Evolutionary conservation across 2,329 filamentous ascomycete species (phyloP).

Genomic region (Salinomyces thailandicus): DNA sequence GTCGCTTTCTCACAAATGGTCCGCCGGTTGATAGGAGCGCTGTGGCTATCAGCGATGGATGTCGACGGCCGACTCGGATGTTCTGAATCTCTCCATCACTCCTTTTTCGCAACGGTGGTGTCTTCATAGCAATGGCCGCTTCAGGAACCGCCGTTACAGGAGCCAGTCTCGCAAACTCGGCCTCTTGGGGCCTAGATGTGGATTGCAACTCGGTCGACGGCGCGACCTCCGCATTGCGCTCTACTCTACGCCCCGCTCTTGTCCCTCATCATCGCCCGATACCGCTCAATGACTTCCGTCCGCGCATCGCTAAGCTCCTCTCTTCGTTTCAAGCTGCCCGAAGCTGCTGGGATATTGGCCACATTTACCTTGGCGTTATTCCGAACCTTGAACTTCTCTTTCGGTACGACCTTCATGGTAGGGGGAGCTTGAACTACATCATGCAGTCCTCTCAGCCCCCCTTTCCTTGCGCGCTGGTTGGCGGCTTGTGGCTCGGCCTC

Average conservation of each 20-base stretch:
- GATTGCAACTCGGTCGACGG: too few relatives aligned
- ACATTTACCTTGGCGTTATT: constrained; percentile 56
- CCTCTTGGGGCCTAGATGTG: too few relatives aligned
- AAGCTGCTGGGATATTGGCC: constrained; percentile 56
- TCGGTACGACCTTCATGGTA: constrained; percentile 52
- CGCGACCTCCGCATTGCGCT: too few relatives aligned
- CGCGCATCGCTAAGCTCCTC: constrained; percentile 63
- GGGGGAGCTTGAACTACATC: constrained; percentile 64
- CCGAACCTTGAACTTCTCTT: constrained; percentile 54
- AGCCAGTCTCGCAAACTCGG: too few relatives aligned
- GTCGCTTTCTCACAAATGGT: too few relatives aligned
- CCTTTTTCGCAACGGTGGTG: too few relatives aligned
- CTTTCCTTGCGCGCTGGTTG: not conserved
- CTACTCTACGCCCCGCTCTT: not conserved
- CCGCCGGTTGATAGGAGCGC: too few relatives aligned
- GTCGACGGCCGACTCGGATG: too few relatives aligned
- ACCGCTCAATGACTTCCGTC: constrained; percentile 60
- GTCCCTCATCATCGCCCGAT: constrained; percentile 54
- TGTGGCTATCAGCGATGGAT: too few relatives aligned
- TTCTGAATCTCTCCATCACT: too few relatives aligned
- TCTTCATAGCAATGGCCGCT: too few relatives aligned
- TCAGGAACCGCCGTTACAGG: too few relatives aligned
- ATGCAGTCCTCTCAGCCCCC: constrained; percentile 31
- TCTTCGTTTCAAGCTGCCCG: constrained; percentile 59
- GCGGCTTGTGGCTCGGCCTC: not conserved